Percentiles rank a stretch among this genome's conserved stretches.
These are phyloP conservation scores for Aspergillus sp. DNA, from an alignment of 2,329 filamentous ascomycete genomes.

Conservation along the genomic window DNA sequence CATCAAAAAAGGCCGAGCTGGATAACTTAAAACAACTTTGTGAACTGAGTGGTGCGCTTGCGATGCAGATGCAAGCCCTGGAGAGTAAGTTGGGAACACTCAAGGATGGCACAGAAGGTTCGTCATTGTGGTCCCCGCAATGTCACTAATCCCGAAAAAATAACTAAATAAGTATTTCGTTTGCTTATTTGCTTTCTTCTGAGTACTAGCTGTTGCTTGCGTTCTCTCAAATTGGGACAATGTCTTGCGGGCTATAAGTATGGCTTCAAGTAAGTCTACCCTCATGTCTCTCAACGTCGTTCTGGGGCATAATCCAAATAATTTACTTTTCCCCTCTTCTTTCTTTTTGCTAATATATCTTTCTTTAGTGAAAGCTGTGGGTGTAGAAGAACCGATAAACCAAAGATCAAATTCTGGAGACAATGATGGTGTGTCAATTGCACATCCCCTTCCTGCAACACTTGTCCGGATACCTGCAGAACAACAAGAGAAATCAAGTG, in stretches of 20 bases:
- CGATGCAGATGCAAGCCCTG: conserved; percentile 59
- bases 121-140: neutral
- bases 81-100: conserved; percentile 58
- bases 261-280: conserved; percentile 55
- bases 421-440: conserved; percentile 65
- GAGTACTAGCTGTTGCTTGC: conserved; percentile 52
- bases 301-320: no score
- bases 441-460: conserved; percentile 42
- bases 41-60: conserved; percentile 57
- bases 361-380: conserved; percentile 21
- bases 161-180: no score
- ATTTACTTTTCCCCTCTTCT: no score
- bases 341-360: conserved; percentile 3
- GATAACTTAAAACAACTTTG: conserved; percentile 59
- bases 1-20: conserved; percentile 59
- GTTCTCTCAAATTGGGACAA: conserved; percentile 66
- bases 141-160: no score
- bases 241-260: conserved; percentile 59
- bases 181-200: conserved; percentile 2
- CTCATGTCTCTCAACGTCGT: neutral
- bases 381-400: conserved; percentile 11
- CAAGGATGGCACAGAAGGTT: conserved; percentile 59
- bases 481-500: conserved; percentile 12
- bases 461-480: conserved; percentile 40
- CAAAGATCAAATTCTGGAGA: conserved; percentile 8